Conservation (phyloP, 2,329 filamentous ascomycete genomes). For the Botryotinia narcissicola region DNA sequence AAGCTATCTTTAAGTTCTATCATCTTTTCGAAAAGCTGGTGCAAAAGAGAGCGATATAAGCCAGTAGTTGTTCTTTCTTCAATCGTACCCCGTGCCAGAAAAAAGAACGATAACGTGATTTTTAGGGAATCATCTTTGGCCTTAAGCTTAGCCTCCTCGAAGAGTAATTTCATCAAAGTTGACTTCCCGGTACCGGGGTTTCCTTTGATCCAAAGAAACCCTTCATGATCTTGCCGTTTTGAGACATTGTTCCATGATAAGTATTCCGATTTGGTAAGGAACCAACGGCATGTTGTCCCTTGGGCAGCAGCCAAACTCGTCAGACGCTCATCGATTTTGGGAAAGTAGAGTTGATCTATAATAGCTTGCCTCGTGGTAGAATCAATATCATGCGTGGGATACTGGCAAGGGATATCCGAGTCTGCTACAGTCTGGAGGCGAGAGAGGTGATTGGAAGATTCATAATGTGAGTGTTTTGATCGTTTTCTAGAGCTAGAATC, state of each 20-base stretch:
- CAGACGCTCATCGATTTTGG: slow-evolving; percentile 42
- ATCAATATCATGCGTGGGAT: slow-evolving; percentile 18
- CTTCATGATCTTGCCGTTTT: slow-evolving; percentile 37
- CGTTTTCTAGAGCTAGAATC: slow-evolving; percentile 22
- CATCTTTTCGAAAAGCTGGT: slow-evolving; percentile 44
- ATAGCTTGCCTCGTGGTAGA: slow-evolving; percentile 29
- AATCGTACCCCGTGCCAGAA: slow-evolving; percentile 29
- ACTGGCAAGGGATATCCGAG: not conserved
- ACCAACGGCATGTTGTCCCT: slow-evolving; percentile 44
- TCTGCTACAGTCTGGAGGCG: not conserved
- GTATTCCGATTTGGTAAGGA: slow-evolving; percentile 40
- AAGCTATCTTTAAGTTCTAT: slow-evolving; percentile 38
- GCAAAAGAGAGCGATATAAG: slow-evolving; percentile 50
- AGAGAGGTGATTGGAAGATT: slow-evolving; percentile 5
- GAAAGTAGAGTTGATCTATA: slow-evolving; percentile 41
- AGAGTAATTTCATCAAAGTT: slow-evolving; percentile 43
- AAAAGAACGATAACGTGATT: slow-evolving; percentile 40
- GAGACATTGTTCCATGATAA: slow-evolving; percentile 41
- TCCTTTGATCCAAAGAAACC: slow-evolving; percentile 49
- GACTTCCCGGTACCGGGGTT: slow-evolving; percentile 49
- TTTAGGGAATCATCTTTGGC: slow-evolving; percentile 26
- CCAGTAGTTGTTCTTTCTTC: slow-evolving; percentile 48
- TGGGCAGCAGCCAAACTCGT: slow-evolving; percentile 41
- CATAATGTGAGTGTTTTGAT: slow-evolving; percentile 19
- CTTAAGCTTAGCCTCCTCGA: slow-evolving; percentile 32